Evolutionary conservation across 805 yeast species (phyloP).

Genomic region (Sugiyamaella chiloensis): DNA sequence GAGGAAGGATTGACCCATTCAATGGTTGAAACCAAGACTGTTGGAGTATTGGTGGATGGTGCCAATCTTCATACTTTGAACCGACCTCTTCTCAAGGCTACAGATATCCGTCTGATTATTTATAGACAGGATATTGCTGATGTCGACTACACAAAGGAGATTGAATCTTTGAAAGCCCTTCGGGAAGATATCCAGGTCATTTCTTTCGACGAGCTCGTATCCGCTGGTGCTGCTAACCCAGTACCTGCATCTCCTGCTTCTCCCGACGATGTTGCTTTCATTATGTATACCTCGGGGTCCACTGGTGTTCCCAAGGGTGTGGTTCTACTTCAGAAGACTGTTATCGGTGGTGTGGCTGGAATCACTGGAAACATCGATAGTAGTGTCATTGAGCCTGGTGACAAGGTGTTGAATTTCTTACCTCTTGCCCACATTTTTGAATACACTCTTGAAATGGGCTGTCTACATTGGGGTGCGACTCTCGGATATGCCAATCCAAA

Average conservation of each 20-base stretch:
- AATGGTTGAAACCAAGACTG: slow-evolving; percentile 73
- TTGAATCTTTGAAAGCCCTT: slow-evolving; percentile 55
- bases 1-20: slow-evolving; percentile 80
- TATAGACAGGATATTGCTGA: slow-evolving; percentile 61
- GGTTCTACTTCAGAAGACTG: slow-evolving; percentile 59
- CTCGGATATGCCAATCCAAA: slow-evolving; percentile 91
- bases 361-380: slow-evolving; percentile 59
- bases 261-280: slow-evolving; percentile 62
- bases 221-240: slow-evolving; percentile 56
- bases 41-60: slow-evolving; percentile 81
- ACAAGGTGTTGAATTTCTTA: slow-evolving; percentile 79
- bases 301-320: slow-evolving; percentile 88
- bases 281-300: slow-evolving; percentile 86
- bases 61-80: slow-evolving; percentile 61
- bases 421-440: slow-evolving; percentile 98
- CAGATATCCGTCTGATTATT: slow-evolving; percentile 62
- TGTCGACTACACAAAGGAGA: slow-evolving; percentile 55
- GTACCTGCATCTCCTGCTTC: slow-evolving; percentile 45
- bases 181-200: slow-evolving; percentile 74
- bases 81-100: slow-evolving; percentile 66
- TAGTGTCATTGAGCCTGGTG: slow-evolving; percentile 48
- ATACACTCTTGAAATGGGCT: slow-evolving; percentile 74
- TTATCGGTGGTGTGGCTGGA: slow-evolving; percentile 87
- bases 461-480: slow-evolving; percentile 85
- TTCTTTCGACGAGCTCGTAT: slow-evolving; percentile 61